Percentiles rank a stretch among this genome's conserved stretches.
phyloP scores from a whole-genome alignment of 345 rosid genomes.

The Garcia nutans region DNA sequence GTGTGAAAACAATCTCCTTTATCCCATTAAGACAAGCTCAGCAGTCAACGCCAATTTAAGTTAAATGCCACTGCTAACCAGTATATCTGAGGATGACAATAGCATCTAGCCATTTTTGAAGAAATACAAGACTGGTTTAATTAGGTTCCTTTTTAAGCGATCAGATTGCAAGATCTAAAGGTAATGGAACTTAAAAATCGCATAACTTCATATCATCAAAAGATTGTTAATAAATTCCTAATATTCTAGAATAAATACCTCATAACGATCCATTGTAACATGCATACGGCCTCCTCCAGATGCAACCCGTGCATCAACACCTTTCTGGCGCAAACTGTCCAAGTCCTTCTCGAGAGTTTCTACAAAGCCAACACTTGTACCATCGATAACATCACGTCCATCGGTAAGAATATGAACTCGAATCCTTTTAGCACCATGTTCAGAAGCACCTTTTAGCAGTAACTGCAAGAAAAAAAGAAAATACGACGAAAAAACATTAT shows the following conservation, averaged over 20 bases:
- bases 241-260: slow-evolving; percentile 41
- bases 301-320: slow-evolving; percentile 84
- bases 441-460: slow-evolving; percentile 77
- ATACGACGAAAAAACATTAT: not conserved
- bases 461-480: slow-evolving; percentile 43
- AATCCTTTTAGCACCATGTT: slow-evolving; percentile 86
- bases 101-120: not conserved
- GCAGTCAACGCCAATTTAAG: not conserved
- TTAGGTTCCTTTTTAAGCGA: not conserved
- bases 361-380: slow-evolving; percentile 80
- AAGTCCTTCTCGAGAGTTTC: slow-evolving; percentile 82
- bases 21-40: not conserved
- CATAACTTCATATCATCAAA: not conserved
- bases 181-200: not conserved
- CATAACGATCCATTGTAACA: slow-evolving; percentile 95
- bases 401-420: slow-evolving; percentile 91
- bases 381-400: slow-evolving; percentile 97
- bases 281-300: slow-evolving; percentile 99
- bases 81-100: not conserved
- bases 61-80: not conserved
- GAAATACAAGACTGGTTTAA: not conserved
- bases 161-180: not conserved
- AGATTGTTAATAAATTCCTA: not conserved
- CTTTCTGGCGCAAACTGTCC: slow-evolving; percentile 55
- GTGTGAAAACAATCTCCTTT: not conserved